Percentiles rank a stretch among this genome's conserved stretches.
Evolutionary conservation across 768 basidiomycete species (phyloP).

Genomic region (Leucosporidium scottii): DNA sequence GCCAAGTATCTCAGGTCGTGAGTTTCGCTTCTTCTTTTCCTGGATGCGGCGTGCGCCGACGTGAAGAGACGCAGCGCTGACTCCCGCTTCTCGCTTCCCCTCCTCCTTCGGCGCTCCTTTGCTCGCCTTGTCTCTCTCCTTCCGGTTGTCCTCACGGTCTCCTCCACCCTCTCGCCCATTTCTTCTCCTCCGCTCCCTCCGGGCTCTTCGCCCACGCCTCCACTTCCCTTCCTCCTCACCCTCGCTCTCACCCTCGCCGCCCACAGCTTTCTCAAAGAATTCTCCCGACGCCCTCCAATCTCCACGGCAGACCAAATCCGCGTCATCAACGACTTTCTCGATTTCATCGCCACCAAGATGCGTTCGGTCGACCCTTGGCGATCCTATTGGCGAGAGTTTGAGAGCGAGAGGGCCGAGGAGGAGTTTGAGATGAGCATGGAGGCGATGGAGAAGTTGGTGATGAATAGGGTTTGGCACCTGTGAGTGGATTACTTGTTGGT

Average conservation of each 20-base stretch:
- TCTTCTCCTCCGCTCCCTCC: neutral
- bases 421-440: slow-evolving; percentile 95
- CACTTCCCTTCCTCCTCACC: neutral
- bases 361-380: slow-evolving; percentile 59
- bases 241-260: neutral
- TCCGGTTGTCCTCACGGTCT: no score
- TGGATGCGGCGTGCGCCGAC: no score
- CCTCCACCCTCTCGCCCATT: neutral
- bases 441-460: slow-evolving; percentile 94
- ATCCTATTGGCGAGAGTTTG: slow-evolving; percentile 51
- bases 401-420: slow-evolving; percentile 52
- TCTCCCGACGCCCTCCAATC: slow-evolving; percentile 42
- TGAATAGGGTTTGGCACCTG: slow-evolving; percentile 96
- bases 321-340: slow-evolving; percentile 87
- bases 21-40: slow-evolving; percentile 42
- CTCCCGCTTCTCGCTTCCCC: neutral
- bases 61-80: neutral
- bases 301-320: slow-evolving; percentile 82
- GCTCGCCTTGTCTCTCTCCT: no score
- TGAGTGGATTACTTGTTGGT: slow-evolving; percentile 45
- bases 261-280: slow-evolving; percentile 81
- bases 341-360: slow-evolving; percentile 89
- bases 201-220: neutral
- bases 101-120: neutral
- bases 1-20: slow-evolving; percentile 93